Percentiles rank a stretch among this genome's conserved stretches.
These are phyloP conservation scores for Saccharomyces jurei DNA, from an alignment of 805 yeast genomes.

Conservation along the genomic window DNA sequence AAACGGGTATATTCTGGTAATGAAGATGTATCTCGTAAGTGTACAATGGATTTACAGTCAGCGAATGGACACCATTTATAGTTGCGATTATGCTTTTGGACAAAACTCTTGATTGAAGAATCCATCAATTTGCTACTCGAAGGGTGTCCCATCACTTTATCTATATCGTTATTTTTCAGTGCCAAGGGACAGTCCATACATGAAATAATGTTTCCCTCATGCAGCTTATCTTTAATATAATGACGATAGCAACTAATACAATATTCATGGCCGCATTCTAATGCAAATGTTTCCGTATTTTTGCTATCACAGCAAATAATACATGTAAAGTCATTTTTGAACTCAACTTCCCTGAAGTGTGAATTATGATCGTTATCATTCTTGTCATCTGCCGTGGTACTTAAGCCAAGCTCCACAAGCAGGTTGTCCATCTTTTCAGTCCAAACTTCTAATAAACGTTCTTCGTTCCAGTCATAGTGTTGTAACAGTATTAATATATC, in stretches of 20 bases:
- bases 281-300: conserved; percentile 35
- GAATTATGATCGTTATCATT: background rate
- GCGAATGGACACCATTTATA: conserved; percentile 81
- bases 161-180: conserved; percentile 33
- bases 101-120: conserved; percentile 40
- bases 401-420: conserved; percentile 30
- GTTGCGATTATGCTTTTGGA: conserved; percentile 40
- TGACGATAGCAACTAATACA: conserved; percentile 62
- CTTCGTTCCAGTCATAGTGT: conserved; percentile 51
- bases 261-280: conserved; percentile 63
- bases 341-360: background rate
- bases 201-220: conserved; percentile 40
- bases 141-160: conserved; percentile 33
- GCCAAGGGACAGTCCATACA: conserved; percentile 58
- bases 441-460: conserved; percentile 46
- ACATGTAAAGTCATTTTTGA: conserved; percentile 38
- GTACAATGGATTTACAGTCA: conserved; percentile 59
- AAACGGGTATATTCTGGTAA: conserved; percentile 21
- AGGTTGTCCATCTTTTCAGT: conserved; percentile 37
- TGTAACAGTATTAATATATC: conserved; percentile 39
- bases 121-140: conserved; percentile 27
- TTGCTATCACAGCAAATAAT: conserved; percentile 64
- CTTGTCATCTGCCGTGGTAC: background rate
- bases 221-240: conserved; percentile 43
- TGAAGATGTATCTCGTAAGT: conserved; percentile 28